Evolutionary conservation across 23 red algal genomes (phyloP).

Genomic region (Gracilaria vermiculophylla): DNA sequence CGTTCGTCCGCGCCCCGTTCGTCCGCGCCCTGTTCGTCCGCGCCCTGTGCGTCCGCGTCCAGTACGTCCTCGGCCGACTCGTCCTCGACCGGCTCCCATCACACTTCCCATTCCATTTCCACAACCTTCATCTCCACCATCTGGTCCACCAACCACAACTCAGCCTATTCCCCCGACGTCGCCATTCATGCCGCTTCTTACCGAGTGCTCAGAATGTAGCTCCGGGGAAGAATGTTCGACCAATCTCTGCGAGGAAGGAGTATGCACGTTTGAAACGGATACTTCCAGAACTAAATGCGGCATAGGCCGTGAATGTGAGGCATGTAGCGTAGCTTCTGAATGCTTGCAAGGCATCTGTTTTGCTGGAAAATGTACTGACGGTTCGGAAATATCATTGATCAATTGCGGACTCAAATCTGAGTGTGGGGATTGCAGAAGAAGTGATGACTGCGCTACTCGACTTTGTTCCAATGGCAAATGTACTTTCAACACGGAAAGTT

Average conservation of each 20-base stretch:
- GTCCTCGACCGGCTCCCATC: not conserved
- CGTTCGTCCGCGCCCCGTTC: not conserved
- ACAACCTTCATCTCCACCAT: not conserved
- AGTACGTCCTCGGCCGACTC: not conserved
- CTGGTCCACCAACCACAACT: not conserved
- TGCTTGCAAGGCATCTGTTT: not conserved
- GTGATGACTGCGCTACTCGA: not conserved
- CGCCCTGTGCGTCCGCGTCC: not conserved
- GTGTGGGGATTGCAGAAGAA: not conserved
- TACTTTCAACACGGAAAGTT: conserved; percentile 26
- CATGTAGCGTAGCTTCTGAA: not conserved
- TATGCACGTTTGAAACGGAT: not conserved
- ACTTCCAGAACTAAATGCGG: not conserved
- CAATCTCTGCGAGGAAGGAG: not conserved
- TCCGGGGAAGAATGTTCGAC: conserved; percentile 9
- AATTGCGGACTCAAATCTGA: conserved; percentile 8
- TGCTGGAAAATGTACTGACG: not conserved
- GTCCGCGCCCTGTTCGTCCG: not conserved
- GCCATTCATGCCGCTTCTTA: not conserved
- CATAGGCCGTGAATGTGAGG: not conserved
- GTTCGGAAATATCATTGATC: not conserved
- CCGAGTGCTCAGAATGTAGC: not conserved
- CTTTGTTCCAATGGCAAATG: conserved; percentile 20
- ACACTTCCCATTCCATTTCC: not conserved
- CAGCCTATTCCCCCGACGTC: not conserved